Evolutionary conservation across 495 filamentous ascomycete species (phyloP).

Genomic region (Penicillium ochrochloron): DNA sequence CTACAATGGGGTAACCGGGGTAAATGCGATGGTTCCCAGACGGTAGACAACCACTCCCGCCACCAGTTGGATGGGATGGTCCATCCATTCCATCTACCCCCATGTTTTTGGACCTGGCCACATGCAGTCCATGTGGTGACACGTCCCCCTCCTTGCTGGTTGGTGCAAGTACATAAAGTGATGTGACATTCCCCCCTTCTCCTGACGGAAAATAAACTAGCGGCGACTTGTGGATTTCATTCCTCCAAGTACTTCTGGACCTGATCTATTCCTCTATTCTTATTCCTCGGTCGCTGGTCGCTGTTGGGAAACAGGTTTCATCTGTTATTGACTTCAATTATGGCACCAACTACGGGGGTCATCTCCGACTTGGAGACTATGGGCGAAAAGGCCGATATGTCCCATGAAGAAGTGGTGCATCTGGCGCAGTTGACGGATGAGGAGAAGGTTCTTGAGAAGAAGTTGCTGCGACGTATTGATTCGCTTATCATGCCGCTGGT

Average conservation of each 20-base stretch:
- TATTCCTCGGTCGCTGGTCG: slow-evolving; percentile 7
- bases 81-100: background rate
- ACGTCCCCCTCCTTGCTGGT: background rate
- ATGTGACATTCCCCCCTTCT: background rate
- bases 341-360: slow-evolving; percentile 3
- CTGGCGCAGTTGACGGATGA: slow-evolving; percentile 47
- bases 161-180: background rate
- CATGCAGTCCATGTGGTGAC: background rate
- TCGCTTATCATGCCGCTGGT: slow-evolving; percentile 58
- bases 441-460: slow-evolving; percentile 51
- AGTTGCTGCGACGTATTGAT: slow-evolving; percentile 55
- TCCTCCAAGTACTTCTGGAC: background rate
- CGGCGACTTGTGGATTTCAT: background rate
- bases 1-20: background rate
- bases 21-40: slow-evolving; percentile 15
- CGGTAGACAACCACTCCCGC: background rate
- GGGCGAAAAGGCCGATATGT: slow-evolving; percentile 43
- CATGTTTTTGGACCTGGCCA: background rate
- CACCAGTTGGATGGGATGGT: background rate
- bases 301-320: too few species aligned
- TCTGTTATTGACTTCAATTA: background rate
- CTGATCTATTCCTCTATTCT: background rate
- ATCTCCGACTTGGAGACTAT: slow-evolving; percentile 47
- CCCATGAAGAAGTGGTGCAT: slow-evolving; percentile 50
- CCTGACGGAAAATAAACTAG: background rate